phyloP scores from a whole-genome alignment of 257 asterid genomes.

The Coffea canephora region DNA sequence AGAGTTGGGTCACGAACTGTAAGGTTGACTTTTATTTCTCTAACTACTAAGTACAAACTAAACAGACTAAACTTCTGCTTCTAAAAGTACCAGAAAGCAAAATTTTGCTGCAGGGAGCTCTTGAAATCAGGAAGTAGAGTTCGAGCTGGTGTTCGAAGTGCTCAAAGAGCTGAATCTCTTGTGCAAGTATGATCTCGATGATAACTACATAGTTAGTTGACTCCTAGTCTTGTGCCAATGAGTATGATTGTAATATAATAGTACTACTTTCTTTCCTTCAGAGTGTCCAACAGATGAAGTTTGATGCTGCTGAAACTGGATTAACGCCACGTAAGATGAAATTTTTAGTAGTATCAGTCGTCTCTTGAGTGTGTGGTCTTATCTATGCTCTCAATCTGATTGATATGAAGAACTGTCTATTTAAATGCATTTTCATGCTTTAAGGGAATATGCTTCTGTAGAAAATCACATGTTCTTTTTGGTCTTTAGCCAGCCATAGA shows the following conservation, averaged over 20 bases:
- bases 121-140: conserved; percentile 73
- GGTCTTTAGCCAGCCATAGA: conserved; percentile 98
- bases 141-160: conserved; percentile 87
- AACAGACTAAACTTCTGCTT: conserved; percentile 14
- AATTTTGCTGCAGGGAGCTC: conserved; percentile 72
- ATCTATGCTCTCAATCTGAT: conserved; percentile 4
- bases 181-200: conserved; percentile 54
- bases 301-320: conserved; percentile 42
- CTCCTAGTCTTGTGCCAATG: background rate
- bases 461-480: conserved; percentile 49
- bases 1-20: conserved; percentile 93
- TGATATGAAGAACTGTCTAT: conserved; percentile 8
- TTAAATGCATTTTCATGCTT: conserved; percentile 8
- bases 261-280: conserved; percentile 33
- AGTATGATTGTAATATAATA: background rate
- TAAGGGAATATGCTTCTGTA: conserved; percentile 22
- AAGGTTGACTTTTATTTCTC: conserved; percentile 45
- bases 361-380: background rate
- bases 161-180: conserved; percentile 78
- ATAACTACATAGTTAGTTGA: background rate
- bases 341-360: conserved; percentile 21
- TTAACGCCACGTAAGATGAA: conserved; percentile 61
- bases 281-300: conserved; percentile 72
- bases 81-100: conserved; percentile 2
- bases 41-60: conserved; percentile 8